These are phyloP conservation scores for Dendrobium chrysotoxum DNA, from an alignment of 106 monocot genomes.

Conservation along the genomic window DNA sequence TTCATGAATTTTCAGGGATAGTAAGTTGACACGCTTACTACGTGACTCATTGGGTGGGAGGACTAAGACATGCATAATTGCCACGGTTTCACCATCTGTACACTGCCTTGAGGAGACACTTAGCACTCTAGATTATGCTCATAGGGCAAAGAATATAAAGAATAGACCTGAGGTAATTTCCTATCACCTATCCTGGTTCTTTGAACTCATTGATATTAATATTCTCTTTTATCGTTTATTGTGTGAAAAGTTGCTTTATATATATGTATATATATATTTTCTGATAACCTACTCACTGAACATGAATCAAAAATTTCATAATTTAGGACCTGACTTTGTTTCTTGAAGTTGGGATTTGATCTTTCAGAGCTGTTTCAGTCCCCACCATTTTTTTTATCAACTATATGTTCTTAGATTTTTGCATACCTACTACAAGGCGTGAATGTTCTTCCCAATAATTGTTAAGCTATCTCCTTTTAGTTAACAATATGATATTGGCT, in stretches of 20 bases:
- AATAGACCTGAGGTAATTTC: slow-evolving; percentile 84
- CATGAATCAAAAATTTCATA: no score
- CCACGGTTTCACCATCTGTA: slow-evolving; percentile 96
- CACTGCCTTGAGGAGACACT: slow-evolving; percentile 95
- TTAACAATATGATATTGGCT: no score
- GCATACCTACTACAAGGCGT: no score
- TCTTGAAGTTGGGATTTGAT: no score
- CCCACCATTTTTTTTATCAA: no score
- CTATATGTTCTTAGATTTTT: no score
- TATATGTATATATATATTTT: not conserved
- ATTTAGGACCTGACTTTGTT: no score
- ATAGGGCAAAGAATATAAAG: slow-evolving; percentile 97
- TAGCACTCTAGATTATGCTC: slow-evolving; percentile 98
- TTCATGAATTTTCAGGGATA: slow-evolving; percentile 57
- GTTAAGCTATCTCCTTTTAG: no score
- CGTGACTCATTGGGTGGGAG: slow-evolving; percentile 97
- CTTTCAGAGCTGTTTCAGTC: no score
- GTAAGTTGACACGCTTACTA: slow-evolving; percentile 88
- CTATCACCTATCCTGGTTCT: not conserved
- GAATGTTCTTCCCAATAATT: no score
- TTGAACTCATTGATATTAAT: not conserved
- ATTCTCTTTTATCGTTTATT: not conserved
- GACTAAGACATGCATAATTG: slow-evolving; percentile 99
- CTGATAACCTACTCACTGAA: no score
- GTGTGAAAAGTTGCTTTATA: no score